Evolutionary conservation across 345 rosid species (phyloP).

Genomic region (Eucalyptus erythrocorys): DNA sequence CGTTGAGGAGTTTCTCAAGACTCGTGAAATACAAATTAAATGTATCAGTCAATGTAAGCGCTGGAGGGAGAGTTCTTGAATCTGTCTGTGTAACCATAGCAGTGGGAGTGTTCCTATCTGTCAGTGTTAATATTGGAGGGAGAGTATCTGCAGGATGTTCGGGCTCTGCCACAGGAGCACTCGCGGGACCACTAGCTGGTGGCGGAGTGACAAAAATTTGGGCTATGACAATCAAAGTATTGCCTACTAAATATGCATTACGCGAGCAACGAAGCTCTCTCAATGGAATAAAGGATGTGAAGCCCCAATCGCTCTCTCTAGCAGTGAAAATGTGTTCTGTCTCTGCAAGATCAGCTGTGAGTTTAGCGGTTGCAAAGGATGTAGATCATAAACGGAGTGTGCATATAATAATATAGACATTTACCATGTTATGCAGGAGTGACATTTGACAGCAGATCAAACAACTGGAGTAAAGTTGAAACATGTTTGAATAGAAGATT

Average conservation of each 20-base stretch:
- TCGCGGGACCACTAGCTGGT: not conserved
- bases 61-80: not conserved
- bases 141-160: not conserved
- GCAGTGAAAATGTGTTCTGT: not conserved
- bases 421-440: not conserved
- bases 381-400: not conserved
- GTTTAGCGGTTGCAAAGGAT: not conserved
- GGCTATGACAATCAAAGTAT: not conserved
- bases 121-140: not conserved
- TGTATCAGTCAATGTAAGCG: not conserved
- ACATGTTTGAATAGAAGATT: not conserved
- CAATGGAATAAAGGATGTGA: not conserved
- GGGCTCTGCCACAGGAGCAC: not conserved
- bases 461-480: not conserved
- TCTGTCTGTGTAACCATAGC: not conserved
- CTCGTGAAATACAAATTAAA: not conserved
- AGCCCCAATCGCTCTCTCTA: not conserved
- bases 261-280: not conserved
- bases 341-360: not conserved
- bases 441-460: not conserved
- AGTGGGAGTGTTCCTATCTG: not conserved
- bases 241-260: not conserved
- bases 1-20: not conserved
- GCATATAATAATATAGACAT: not conserved
- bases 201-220: not conserved